Conservation (phyloP, 805 yeast species). For the Yarrowia porcina region DNA sequence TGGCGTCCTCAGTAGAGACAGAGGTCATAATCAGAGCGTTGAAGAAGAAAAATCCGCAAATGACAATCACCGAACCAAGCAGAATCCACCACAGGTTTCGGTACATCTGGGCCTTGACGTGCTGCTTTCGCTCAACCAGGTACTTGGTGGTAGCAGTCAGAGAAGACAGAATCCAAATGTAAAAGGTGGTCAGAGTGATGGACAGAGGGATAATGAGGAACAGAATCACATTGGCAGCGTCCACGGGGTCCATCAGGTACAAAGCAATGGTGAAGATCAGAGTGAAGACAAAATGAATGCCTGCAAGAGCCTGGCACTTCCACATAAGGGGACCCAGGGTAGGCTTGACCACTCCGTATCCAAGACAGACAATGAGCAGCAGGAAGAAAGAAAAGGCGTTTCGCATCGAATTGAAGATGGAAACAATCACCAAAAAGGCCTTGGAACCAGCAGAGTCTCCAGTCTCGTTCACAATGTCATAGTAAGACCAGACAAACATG, state of each 20-base stretch:
- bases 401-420: constrained; percentile 75
- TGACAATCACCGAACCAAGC: constrained; percentile 58
- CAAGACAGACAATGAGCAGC: constrained; percentile 78
- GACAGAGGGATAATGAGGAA: constrained; percentile 69
- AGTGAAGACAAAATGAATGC: constrained; percentile 53
- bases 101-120: constrained; percentile 86
- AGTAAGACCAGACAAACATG: constrained; percentile 86
- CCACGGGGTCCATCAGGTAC: constrained; percentile 48
- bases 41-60: constrained; percentile 67
- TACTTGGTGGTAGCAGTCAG: constrained; percentile 70
- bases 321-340: constrained; percentile 78
- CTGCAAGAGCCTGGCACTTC: constrained; percentile 59
- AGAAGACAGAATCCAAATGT: constrained; percentile 68
- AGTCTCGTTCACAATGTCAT: constrained; percentile 69
- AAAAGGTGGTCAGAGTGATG: constrained; percentile 65
- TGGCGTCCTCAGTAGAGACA: constrained; percentile 74
- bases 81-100: constrained; percentile 71
- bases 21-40: constrained; percentile 68
- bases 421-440: constrained; percentile 71
- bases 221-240: constrained; percentile 49
- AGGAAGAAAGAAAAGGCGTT: constrained; percentile 85
- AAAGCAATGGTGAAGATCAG: constrained; percentile 53
- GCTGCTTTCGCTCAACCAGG: constrained; percentile 80
- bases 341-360: constrained; percentile 92
- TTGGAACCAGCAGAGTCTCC: constrained; percentile 57